Evolutionary conservation across 192 early-diverging fungal species (phyloP).

Genomic region (Backusella liffmaniae): DNA sequence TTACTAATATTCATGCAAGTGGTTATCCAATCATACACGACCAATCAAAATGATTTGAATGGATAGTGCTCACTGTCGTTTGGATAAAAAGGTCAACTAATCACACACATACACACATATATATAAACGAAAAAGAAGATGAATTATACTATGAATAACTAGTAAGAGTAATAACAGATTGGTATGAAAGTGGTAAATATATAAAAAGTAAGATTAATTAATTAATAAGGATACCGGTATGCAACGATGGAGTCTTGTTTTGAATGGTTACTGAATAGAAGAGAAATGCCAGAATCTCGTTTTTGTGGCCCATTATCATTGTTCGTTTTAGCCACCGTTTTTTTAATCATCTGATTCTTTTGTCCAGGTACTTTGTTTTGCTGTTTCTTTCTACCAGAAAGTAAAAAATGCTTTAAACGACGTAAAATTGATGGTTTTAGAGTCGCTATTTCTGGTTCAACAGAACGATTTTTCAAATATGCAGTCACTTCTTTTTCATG

Average conservation of each 20-base stretch:
- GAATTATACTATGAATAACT: neutral
- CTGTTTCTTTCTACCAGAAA: neutral
- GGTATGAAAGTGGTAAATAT: neutral
- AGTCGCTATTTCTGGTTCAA: neutral
- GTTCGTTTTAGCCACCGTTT: neutral
- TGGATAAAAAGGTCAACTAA: neutral
- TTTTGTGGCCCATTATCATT: neutral
- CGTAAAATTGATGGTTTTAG: neutral
- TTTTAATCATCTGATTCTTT: neutral
- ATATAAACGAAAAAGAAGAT: neutral
- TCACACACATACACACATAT: neutral
- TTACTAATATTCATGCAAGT: neutral
- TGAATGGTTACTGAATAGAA: neutral
- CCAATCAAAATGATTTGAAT: neutral
- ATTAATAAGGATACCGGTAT: neutral
- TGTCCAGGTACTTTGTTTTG: neutral
- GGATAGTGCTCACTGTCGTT: neutral
- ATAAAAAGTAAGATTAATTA: neutral
- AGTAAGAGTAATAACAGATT: neutral
- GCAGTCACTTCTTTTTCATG: neutral
- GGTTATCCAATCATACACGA: neutral
- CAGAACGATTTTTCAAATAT: neutral
- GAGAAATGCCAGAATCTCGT: slow-evolving; percentile 1
- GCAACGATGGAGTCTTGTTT: neutral
- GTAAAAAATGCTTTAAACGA: neutral